Evolutionary conservation across 139 green algal genomes (phyloP).

Genomic region (Micractinium conductrix): DNA sequence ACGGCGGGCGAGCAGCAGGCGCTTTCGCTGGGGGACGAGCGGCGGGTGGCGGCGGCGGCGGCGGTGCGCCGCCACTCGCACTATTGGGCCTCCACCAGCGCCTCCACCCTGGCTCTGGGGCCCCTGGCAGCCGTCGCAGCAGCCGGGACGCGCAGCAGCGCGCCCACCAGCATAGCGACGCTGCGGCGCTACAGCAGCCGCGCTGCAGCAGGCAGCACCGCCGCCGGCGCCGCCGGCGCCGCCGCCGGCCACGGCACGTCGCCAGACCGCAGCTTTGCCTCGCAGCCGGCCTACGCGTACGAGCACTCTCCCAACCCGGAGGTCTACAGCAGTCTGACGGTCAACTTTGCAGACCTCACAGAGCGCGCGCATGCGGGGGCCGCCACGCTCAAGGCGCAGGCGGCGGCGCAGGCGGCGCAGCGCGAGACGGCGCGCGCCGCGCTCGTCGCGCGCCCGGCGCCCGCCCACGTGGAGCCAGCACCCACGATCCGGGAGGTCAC

Average conservation of each 20-base stretch:
- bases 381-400: not conserved
- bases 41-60: not conserved
- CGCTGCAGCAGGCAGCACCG: not conserved
- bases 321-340: not conserved
- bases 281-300: slow-evolving; percentile 1
- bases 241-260: not conserved
- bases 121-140: not conserved
- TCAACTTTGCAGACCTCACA: not conserved
- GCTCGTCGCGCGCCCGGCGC: not conserved
- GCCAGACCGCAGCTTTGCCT: not conserved
- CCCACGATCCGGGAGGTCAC: not conserved
- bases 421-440: not conserved
- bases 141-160: not conserved
- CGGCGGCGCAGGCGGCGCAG: not conserved
- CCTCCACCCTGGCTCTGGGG: not conserved
- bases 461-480: not conserved
- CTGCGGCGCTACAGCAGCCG: too few relatives aligned
- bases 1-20: not conserved
- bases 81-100: not conserved
- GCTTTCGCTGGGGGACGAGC: not conserved
- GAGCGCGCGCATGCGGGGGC: not conserved
- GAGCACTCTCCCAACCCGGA: not conserved
- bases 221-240: not conserved
- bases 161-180: not conserved
- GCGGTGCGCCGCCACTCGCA: not conserved